phyloP scores from a whole-genome alignment of 75 land plant genomes.

The Picea glauca region DNA sequence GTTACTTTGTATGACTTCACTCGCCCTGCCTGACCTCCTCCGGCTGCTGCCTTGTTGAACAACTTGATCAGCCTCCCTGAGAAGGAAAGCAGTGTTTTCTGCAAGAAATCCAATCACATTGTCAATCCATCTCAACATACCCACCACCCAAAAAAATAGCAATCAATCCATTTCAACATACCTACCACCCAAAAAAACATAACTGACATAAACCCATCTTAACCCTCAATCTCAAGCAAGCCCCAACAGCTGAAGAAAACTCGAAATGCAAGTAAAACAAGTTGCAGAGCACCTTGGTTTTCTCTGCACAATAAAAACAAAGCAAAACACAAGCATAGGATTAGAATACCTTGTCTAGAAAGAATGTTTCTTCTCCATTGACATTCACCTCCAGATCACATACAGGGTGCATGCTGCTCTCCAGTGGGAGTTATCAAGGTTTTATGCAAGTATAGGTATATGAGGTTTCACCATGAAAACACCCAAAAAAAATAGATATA shows the following conservation, averaged over 20 bases:
- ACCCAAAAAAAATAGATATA: neutral
- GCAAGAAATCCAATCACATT: slow-evolving; percentile 5
- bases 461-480: neutral
- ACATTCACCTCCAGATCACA: slow-evolving; percentile 66
- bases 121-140: neutral
- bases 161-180: neutral
- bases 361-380: slow-evolving; percentile 57
- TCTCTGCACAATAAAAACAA: too few species aligned
- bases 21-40: neutral
- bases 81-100: slow-evolving; percentile 43
- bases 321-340: neutral
- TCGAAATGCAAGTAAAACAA: too few species aligned
- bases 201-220: too few species aligned
- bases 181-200: too few species aligned
- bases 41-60: slow-evolving; percentile 25
- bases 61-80: slow-evolving; percentile 44
- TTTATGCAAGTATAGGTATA: neutral
- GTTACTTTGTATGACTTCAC: slow-evolving; percentile 30
- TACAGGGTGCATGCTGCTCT: slow-evolving; percentile 10
- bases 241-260: too few species aligned
- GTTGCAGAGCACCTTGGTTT: too few species aligned
- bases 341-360: slow-evolving; percentile 46
- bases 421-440: neutral
- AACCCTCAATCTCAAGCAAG: too few species aligned
- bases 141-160: neutral